These are phyloP conservation scores for Ceratonia siliqua DNA, from an alignment of 306 rosid species.

Conservation along the genomic window DNA sequence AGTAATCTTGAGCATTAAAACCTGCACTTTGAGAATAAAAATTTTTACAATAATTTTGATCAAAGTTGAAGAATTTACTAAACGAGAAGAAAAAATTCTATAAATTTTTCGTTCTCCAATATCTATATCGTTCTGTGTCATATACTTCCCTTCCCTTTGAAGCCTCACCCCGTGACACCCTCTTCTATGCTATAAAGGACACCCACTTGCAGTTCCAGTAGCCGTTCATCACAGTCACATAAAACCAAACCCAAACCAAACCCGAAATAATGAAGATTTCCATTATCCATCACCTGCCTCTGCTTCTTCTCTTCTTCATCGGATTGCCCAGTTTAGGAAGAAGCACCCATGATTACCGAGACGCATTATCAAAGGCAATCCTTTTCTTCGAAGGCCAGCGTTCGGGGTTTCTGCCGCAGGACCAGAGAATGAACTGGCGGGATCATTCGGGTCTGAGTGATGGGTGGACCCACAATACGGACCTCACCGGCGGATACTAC, in stretches of 20 bases:
- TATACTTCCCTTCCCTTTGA: slow-evolving; percentile 9
- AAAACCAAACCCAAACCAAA: not conserved
- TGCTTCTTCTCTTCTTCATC: not conserved
- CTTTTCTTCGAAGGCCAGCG: slow-evolving; percentile 83
- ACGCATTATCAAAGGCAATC: slow-evolving; percentile 71
- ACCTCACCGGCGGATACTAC: slow-evolving; percentile 48
- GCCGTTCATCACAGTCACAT: not conserved
- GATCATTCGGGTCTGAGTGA: slow-evolving; percentile 65
- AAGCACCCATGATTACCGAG: slow-evolving; percentile 60
- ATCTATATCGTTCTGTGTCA: too few species aligned
- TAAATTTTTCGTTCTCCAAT: too few species aligned
- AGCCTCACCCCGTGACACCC: slow-evolving; percentile 39
- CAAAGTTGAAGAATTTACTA: too few species aligned
- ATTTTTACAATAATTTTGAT: too few species aligned
- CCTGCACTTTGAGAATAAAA: too few species aligned
- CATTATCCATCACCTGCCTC: not conserved
- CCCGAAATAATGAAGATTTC: slow-evolving; percentile 19
- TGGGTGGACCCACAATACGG: slow-evolving; percentile 61
- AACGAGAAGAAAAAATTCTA: too few species aligned
- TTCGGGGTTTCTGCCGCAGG: slow-evolving; percentile 68
- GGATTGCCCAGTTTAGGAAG: slow-evolving; percentile 10
- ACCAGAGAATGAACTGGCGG: slow-evolving; percentile 68
- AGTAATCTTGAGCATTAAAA: too few species aligned
- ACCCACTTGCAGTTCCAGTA: slow-evolving; percentile 6
- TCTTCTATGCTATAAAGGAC: not conserved